Evolutionary conservation across 1,284 basidiomycete species (phyloP), one percentile per base, ranked within the genome.

Genomic region (Leucoagaricus sp.): DNA sequence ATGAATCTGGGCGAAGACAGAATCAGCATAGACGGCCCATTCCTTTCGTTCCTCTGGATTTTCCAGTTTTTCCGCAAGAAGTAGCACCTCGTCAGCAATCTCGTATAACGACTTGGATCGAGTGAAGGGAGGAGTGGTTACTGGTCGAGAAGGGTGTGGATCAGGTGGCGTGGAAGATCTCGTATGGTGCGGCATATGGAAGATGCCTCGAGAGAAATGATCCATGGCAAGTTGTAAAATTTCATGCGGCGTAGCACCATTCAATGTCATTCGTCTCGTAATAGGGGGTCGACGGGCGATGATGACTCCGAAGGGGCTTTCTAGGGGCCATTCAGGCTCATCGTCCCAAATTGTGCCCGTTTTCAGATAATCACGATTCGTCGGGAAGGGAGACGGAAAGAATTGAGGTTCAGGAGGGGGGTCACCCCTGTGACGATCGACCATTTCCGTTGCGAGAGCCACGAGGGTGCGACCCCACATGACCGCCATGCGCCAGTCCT

Each of bases 401-500:
- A 13, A 46, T 51, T 31, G 61, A 41, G 33, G 40, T 31, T 45
- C 38, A 36, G 53, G 63, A 46, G 57, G 60, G 49, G 61, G 68
- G 55, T 65, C 66, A 55, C 50, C 23, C 17, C 49, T 50, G 23
- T 66, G 45, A 53, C 63, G 42, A 65, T 68, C 64, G 29, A 78
- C 61, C 40, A 73, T 68, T 55, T 84, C 81, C 55, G 84, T 81
- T 5, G 84, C 81, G 51, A 88, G 69, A 51, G 74, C 76, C 53
- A 86, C 79, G 45, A 86, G 73, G 3, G 83, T 82, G 58, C 85
- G 79, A 1, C 85, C 85, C 84, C 84, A 86, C 45, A 80, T 73
- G 59, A 86, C 75, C n/a, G 83, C 79, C 79, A 86, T 82, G 26
- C 81, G 76, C 85, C 85, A 87, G 67, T 86, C 84, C 64, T 86